Percentiles rank a stretch among this genome's conserved stretches.
These are phyloP conservation scores for Ramularia collo-cygni DNA, from an alignment of 2,329 filamentous ascomycete species.

Conservation along the genomic window DNA sequence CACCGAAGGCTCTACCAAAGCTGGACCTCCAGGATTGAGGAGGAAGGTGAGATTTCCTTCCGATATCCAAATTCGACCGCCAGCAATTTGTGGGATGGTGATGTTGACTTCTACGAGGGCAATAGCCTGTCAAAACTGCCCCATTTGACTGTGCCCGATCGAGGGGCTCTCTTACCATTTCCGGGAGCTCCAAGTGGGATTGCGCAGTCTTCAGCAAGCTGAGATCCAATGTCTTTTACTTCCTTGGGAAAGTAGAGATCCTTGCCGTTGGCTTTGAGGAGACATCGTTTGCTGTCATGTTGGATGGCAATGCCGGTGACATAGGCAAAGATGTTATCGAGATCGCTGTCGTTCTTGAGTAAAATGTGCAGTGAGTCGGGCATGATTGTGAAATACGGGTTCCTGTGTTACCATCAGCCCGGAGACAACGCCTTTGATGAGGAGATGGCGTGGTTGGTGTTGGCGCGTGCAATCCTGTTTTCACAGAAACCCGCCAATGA, in stretches of 20 bases:
- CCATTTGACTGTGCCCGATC: no score
- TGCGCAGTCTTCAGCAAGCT: conserved; percentile 31
- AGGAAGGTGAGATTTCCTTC: conserved; percentile 32
- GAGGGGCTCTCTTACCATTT: no score
- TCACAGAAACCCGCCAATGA: background rate
- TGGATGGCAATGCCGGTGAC: conserved; percentile 33
- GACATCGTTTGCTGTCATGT: conserved; percentile 25
- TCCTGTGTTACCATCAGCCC: background rate
- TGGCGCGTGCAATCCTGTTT: background rate
- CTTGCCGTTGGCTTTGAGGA: conserved; percentile 31
- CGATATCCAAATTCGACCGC: conserved; percentile 33
- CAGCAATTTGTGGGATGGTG: conserved; percentile 32
- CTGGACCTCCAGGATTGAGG: conserved; percentile 32
- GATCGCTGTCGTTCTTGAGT: conserved; percentile 30
- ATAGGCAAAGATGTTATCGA: conserved; percentile 29
- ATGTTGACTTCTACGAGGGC: no score
- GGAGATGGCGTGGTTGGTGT: background rate
- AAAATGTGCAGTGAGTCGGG: conserved; percentile 30
- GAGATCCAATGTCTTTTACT: conserved; percentile 26
- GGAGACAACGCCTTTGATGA: no score
- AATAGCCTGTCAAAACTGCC: no score
- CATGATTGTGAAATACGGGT: conserved; percentile 24
- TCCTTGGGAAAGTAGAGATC: conserved; percentile 31
- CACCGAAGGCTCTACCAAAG: conserved; percentile 31
- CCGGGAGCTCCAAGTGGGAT: conserved; percentile 30